Evolutionary conservation across 2,329 filamentous ascomycete species (phyloP).

Genomic region (Scortechinia acanthostroma): DNA sequence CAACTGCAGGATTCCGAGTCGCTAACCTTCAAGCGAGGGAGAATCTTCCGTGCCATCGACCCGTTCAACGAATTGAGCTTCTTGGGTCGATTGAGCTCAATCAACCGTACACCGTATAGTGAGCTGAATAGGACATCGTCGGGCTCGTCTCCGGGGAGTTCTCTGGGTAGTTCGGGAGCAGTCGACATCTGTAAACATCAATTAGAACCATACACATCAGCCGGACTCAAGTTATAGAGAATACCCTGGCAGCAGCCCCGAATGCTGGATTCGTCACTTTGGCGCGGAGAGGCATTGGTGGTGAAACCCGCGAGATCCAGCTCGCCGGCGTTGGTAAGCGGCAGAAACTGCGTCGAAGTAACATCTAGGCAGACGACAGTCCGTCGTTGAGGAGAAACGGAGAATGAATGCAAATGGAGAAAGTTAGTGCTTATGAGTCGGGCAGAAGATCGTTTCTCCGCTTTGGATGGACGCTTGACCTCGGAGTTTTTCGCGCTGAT

Average conservation of each 20-base stretch:
- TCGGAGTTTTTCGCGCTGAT: slow-evolving; percentile 15
- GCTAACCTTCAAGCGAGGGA: slow-evolving; percentile 55
- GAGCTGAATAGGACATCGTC: slow-evolving; percentile 91
- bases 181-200: slow-evolving; percentile 1
- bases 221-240: not conserved
- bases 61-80: slow-evolving; percentile 89
- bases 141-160: slow-evolving; percentile 63
- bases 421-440: too few species aligned
- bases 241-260: slow-evolving; percentile 33
- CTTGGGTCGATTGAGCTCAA: slow-evolving; percentile 86
- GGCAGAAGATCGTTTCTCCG: slow-evolving; percentile 9
- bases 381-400: too few species aligned
- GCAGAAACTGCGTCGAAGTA: slow-evolving; percentile 25
- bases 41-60: slow-evolving; percentile 92
- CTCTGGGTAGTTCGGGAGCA: slow-evolving; percentile 26
- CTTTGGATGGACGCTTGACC: slow-evolving; percentile 14
- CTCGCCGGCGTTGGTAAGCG: slow-evolving; percentile 30
- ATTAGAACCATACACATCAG: not conserved
- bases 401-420: too few species aligned
- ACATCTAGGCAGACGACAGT: slow-evolving; percentile 27
- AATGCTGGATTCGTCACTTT: slow-evolving; percentile 44
- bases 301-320: slow-evolving; percentile 29
- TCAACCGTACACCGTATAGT: slow-evolving; percentile 79
- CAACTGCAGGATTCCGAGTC: not conserved
- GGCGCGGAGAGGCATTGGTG: slow-evolving; percentile 51